Percentiles rank a stretch among this genome's conserved stretches.
Conservation (phyloP, 352 stramenopile genomes). For the Saprolegnia parasitica region DNA sequence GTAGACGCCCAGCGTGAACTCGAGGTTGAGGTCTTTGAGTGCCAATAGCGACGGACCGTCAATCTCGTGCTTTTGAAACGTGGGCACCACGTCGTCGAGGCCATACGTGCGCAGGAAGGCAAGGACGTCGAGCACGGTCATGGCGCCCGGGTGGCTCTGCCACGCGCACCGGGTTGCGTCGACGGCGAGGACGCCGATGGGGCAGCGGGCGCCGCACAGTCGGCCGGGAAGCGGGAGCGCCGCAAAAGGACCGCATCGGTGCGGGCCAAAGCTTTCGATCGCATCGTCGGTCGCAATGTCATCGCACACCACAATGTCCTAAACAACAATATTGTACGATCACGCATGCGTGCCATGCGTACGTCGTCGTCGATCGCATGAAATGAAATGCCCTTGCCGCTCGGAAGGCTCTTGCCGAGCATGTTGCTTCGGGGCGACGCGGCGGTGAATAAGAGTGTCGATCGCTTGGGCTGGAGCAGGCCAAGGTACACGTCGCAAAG, state of each 20-base stretch:
- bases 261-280: conserved; percentile 15
- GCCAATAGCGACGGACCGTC: conserved; percentile 12
- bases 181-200: conserved; percentile 51
- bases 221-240: neutral
- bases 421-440: conserved; percentile 51
- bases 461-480: conserved; percentile 53
- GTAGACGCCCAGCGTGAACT: conserved; percentile 25
- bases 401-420: conserved; percentile 34
- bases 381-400: conserved; percentile 14
- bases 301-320: conserved; percentile 25
- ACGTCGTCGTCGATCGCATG: conserved; percentile 19
- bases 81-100: conserved; percentile 32
- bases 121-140: conserved; percentile 44
- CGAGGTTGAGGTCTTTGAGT: conserved; percentile 23
- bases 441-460: conserved; percentile 44
- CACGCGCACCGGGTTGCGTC: conserved; percentile 53
- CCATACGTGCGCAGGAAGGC: conserved; percentile 52
- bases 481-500: conserved; percentile 68
- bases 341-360: too few relatives aligned
- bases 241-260: conserved; percentile 17
- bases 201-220: neutral
- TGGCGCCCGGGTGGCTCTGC: conserved; percentile 47
- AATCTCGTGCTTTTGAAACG: conserved; percentile 50
- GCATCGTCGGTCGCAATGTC: conserved; percentile 15
- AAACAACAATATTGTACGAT: too few relatives aligned